phyloP scores from a whole-genome alignment of 2,329 filamentous ascomycete species.

The Aureobasidium vineae region DNA sequence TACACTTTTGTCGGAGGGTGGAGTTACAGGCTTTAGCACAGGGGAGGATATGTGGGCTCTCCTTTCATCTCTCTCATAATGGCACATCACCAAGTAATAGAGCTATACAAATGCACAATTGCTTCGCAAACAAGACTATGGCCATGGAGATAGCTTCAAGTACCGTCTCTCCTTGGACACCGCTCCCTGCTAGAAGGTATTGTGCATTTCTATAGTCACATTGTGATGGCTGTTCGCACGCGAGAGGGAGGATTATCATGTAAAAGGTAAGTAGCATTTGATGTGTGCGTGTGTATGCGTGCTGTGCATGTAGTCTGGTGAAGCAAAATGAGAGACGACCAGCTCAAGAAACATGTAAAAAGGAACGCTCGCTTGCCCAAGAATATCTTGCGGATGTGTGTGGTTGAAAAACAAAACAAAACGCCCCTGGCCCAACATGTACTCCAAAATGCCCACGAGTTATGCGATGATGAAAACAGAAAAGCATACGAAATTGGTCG shows the following conservation, averaged over 20 bases:
- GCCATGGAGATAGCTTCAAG: not conserved
- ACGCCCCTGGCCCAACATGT: slow-evolving; percentile 11
- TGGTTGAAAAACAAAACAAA: slow-evolving; percentile 9
- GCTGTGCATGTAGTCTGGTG: slow-evolving; percentile 18
- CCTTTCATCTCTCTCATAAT: no score
- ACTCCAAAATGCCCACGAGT: slow-evolving; percentile 22
- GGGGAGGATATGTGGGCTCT: no score
- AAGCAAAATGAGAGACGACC: slow-evolving; percentile 21
- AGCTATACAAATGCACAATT: no score
- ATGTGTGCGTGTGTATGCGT: slow-evolving; percentile 2
- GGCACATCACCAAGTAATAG: no score
- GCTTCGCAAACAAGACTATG: not conserved
- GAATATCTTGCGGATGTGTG: slow-evolving; percentile 11
- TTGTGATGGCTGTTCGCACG: not conserved
- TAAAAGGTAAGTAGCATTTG: slow-evolving; percentile 11
- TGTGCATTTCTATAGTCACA: not conserved
- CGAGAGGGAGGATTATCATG: not conserved
- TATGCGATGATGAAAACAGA: slow-evolving; percentile 8
- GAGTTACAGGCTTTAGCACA: no score
- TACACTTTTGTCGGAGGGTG: not conserved
- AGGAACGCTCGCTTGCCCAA: slow-evolving; percentile 23
- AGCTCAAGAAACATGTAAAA: slow-evolving; percentile 12
- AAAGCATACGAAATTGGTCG: slow-evolving; percentile 22
- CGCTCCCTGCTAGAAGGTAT: not conserved
- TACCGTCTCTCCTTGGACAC: not conserved